Base-by-base conservation (phyloP, 2,329 filamentous ascomycete species). In the Pestalotiopsis fici region DNA sequence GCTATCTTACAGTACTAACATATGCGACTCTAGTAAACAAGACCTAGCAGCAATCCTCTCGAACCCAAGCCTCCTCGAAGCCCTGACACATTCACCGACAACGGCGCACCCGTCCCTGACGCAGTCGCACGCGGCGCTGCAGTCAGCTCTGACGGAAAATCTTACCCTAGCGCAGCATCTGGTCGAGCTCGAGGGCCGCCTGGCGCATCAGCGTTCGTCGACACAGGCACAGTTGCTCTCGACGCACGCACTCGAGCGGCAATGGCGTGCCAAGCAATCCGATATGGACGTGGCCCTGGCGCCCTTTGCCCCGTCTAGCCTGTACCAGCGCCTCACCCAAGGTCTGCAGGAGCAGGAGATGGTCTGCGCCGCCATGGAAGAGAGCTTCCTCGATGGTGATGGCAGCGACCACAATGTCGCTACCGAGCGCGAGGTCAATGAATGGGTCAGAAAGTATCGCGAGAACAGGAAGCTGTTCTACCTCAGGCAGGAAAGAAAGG, bases 211-310 rank as follows among this genome's bases (percentile, higher is more conserved):
- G 74, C 91, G 95, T 66, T 86, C 89, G 31, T 85, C 87, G 1
- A 92, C 93, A 0, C 94, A 97, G 76, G 91, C 93, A 3, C 91
- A 95, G 68, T 88, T 98, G 0, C 86, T 98, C 1, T 87, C 93
- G 12, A 89, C 96, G 25, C 93, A 95, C 74, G 93, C 93, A 1
- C 87, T 98, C 18, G 96, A 98, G 81, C 89, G 95, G n/a, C 91
- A 95, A 75, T 98, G 96, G 93, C 89, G 91, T 66, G 88, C 92
- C 72, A 97, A 96, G 79, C 93, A 98, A 79, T 86, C 88, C 1
- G 94, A 96, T 74, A 96, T 97, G 87, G 96, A 98, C 78, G 86
- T 89, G 64, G 94, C 93, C 6, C 83, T 98, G 68, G 88, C 90
- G 43, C 93, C 93, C 1, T 98, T 97, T 81, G 93, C 93, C 28